Evolutionary conservation across 805 yeast species (phyloP), one percentile per base, ranked within the genome.

Genomic region (Yamadazyma sp.): DNA sequence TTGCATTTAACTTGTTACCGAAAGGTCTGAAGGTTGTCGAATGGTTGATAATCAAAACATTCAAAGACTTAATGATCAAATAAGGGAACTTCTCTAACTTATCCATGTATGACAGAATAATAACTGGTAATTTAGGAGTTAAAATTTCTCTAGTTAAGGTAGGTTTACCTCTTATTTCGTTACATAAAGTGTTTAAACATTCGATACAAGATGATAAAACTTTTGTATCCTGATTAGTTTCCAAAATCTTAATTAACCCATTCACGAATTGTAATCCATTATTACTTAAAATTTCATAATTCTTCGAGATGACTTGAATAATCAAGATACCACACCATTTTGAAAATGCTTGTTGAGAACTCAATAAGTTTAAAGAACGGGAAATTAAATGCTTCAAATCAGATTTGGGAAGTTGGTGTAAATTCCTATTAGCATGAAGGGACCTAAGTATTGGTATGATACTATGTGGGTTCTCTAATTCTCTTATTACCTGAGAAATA

Each of bases 21-120:
- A 70, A 81, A 10, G 95, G 95, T 56, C 89, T 75, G 52, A 86
- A 85, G 2, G 94, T 82, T 1, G 93, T 84, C 1, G 94, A 73
- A 50, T 86, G 83, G 38, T 73, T 62, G 26, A 58, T 53, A 22
- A 82, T 61, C 17, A 81, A 51, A 21, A 55, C 61, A 17, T 53
- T 47, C 46, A 62, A 62, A 0, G 64, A 57, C 9, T 38, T 50
- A 19, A 68, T 51, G 23, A 70, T 55, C 9, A 69, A 48, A 22
- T 60, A 44, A 2, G 72, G 65, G 18, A 42, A 40, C 29, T 30
- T 48, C 20, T 50, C 55, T 11, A 67, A 25, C 28, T 55, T 54
- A 4, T 70, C 76, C 36, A 86, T 49, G 33, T 80, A 65, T 5
- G 72, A 55, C 12, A 73, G 58, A 39, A 86, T 75, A 27, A 83